Conservation (phyloP, 768 basidiomycete genomes). For the Macrolepiota fuliginosa region DNA sequence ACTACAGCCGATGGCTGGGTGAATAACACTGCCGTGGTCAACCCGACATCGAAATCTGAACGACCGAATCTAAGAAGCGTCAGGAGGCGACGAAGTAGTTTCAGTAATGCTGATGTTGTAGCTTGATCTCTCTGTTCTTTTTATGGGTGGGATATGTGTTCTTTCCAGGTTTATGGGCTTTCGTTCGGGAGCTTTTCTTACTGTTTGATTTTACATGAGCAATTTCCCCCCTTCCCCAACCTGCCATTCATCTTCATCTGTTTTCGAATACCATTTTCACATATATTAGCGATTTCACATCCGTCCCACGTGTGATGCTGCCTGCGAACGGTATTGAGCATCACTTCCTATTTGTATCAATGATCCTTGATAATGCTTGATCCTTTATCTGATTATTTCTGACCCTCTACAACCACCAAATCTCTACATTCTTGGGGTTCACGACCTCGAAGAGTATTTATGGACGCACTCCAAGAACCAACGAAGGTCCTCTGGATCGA, state of each 20-base stretch:
- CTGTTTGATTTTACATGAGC: constrained; percentile 18
- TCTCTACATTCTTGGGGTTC: not conserved
- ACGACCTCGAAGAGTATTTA: constrained; percentile 58
- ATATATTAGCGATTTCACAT: constrained; percentile 3
- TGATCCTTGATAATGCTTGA: not conserved
- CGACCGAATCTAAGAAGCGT: constrained; percentile 74
- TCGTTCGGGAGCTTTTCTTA: constrained; percentile 14
- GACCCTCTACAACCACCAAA: not conserved
- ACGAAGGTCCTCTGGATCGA: constrained; percentile 88
- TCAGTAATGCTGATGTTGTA: constrained; percentile 83
- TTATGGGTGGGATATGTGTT: constrained; percentile 5
- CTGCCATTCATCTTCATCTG: constrained; percentile 25
- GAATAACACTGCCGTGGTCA: constrained; percentile 69
- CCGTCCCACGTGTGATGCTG: not conserved
- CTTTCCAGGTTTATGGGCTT: constrained; percentile 3
- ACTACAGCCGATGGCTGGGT: constrained; percentile 68
- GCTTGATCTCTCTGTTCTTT: constrained; percentile 39
- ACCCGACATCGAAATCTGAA: constrained; percentile 67
- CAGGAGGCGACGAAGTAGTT: constrained; percentile 79
- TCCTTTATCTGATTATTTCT: not conserved
- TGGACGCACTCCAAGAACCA: constrained; percentile 92
- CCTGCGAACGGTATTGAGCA: not conserved
- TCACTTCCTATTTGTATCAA: not conserved
- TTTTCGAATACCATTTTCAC: constrained; percentile 14
- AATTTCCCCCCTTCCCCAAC: constrained; percentile 32